Evolutionary conservation across 2,329 filamentous ascomycete genomes (phyloP).

Genomic region (Pezicula carpinea): DNA sequence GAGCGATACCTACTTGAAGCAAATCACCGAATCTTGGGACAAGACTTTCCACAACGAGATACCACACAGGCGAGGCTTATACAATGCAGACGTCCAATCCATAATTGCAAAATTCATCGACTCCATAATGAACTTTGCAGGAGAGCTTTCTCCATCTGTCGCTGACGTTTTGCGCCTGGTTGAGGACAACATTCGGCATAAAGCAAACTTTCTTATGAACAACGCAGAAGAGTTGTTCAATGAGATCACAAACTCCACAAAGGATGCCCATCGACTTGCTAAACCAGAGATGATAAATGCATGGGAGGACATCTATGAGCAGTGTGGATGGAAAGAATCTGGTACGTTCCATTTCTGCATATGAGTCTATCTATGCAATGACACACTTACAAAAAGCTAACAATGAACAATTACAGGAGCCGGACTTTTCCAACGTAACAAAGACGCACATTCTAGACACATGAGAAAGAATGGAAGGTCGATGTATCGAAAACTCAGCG

Average conservation of each 20-base stretch:
- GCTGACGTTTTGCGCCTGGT: slow-evolving; percentile 4
- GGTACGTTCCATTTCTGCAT: slow-evolving; percentile 3
- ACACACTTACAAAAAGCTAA: not conserved
- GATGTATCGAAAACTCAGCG: slow-evolving; percentile 6
- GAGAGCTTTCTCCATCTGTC: slow-evolving; percentile 1
- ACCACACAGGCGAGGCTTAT: slow-evolving; percentile 1
- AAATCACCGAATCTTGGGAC: slow-evolving; percentile 1
- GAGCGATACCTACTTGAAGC: not conserved
- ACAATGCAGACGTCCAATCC: not conserved
- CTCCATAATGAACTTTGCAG: no score
- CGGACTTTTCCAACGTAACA: slow-evolving; percentile 12
- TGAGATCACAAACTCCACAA: slow-evolving; percentile 1
- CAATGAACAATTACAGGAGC: slow-evolving; percentile 3
- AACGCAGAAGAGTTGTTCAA: slow-evolving; percentile 2
- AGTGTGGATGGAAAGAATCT: slow-evolving; percentile 11
- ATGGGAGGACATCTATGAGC: slow-evolving; percentile 7
- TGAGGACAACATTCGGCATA: slow-evolving; percentile 6
- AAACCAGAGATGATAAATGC: slow-evolving; percentile 5
- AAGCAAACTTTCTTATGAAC: not conserved
- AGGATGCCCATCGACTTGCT: slow-evolving; percentile 5
- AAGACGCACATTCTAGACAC: not conserved
- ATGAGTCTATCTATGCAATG: not conserved
- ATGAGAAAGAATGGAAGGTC: slow-evolving; percentile 3
- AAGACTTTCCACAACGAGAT: slow-evolving; percentile 5
- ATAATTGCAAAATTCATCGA: slow-evolving; percentile 6